phyloP scores from a whole-genome alignment of 352 stramenopile genomes.

The Globisporangium ultimum region DNA sequence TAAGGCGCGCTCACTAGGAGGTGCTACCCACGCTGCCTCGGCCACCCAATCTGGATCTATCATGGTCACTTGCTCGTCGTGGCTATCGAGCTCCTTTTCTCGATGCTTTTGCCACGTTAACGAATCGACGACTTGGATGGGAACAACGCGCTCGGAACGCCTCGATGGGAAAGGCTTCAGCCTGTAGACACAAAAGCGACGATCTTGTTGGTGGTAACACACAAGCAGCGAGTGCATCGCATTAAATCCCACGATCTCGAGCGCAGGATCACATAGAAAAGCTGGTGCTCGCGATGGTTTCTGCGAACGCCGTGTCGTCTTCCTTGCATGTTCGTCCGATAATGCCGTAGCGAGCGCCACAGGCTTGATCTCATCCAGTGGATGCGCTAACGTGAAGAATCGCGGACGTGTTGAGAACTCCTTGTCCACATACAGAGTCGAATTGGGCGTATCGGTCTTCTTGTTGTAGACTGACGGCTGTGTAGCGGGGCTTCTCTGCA shows the following conservation, averaged over 20 bases:
- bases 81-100: conserved; percentile 25
- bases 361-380: conserved; percentile 76
- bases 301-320: neutral
- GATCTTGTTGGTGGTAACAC: conserved; percentile 43
- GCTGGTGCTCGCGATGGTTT: neutral
- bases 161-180: conserved; percentile 18
- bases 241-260: conserved; percentile 47
- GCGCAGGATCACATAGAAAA: conserved; percentile 50
- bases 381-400: conserved; percentile 73
- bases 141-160: conserved; percentile 3
- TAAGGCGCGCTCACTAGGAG: conserved; percentile 11
- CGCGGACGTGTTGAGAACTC: conserved; percentile 27
- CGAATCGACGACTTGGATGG: conserved; percentile 36
- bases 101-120: conserved; percentile 33
- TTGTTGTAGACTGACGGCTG: conserved; percentile 16
- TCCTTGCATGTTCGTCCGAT: neutral
- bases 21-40: conserved; percentile 28
- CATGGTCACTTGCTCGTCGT: conserved; percentile 19
- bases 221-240: conserved; percentile 33
- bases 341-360: conserved; percentile 22
- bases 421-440: conserved; percentile 15
- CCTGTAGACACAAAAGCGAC: conserved; percentile 50
- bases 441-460: neutral
- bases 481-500: conserved; percentile 52
- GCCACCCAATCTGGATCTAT: conserved; percentile 41